Evolutionary conservation across 179 eudicot genomes (phyloP).

Genomic region (Camellia oleifera): DNA sequence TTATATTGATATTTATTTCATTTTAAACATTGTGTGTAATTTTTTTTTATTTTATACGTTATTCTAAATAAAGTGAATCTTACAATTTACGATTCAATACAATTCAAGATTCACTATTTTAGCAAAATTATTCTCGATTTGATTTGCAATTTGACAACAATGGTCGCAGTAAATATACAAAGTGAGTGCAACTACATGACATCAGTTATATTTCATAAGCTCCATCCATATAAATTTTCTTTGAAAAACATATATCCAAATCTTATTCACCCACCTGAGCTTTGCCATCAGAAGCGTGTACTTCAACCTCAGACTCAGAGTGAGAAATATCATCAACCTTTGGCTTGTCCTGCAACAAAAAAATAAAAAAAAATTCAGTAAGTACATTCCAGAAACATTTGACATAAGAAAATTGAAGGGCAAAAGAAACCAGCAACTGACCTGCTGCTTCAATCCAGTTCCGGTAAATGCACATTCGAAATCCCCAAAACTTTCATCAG

Average conservation of each 20-base stretch:
- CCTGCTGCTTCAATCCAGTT: constrained; percentile 34
- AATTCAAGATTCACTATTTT: too few species aligned
- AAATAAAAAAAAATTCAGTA: background rate
- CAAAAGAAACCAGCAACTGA: constrained; percentile 18
- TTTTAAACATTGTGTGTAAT: too few species aligned
- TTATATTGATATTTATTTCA: too few species aligned
- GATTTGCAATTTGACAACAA: too few species aligned
- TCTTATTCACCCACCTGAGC: constrained; percentile 15
- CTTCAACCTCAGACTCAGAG: constrained; percentile 14
- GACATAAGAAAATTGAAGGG: background rate
- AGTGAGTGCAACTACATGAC: too few species aligned
- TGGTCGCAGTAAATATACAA: too few species aligned
- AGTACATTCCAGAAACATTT: constrained; percentile 11
- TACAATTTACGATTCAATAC: too few species aligned
- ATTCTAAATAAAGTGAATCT: too few species aligned
- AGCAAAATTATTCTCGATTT: too few species aligned
- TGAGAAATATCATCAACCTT: constrained; percentile 3
- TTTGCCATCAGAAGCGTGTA: constrained; percentile 19
- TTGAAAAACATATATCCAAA: background rate
- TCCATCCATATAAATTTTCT: background rate
- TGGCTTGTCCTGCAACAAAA: constrained; percentile 21
- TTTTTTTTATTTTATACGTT: too few species aligned
- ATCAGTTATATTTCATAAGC: background rate
- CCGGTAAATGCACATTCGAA: constrained; percentile 52
- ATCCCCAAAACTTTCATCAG: constrained; percentile 64